Evolutionary conservation across 139 green algal species (phyloP), one percentile per base, ranked within the genome.

Genomic region (Closterium sp.): DNA sequence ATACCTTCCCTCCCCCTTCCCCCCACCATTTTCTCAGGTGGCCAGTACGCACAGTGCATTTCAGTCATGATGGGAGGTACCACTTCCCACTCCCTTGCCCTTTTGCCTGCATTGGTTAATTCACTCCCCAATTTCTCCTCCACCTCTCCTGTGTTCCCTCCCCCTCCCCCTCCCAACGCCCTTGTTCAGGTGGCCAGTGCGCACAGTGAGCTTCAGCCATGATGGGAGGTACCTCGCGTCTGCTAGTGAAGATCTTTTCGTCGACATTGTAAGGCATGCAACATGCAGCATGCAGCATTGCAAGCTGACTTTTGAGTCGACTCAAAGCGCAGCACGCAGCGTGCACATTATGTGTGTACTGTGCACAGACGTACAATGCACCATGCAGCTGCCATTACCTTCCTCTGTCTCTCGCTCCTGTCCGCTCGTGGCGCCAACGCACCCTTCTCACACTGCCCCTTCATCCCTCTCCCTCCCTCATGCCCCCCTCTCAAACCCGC

Each of bases 121-220:
- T 7, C 86, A 66, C 35, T 36, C 34, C 25, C 8, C 3, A 30
- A 66, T 89, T 7, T 43, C 87, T 31, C 66, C 88, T 88, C 88
- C 33, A 4, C 33, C 88, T 91, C 88, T 91, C 25, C 6, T 84
- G 4, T 88, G 25, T 84, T 7, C 25, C 23, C 55, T 84, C 64
- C n/a, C 88, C 88, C 69, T 91, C 88, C 64, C 88, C n/a, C 69
- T 91, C n/a, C n/a, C 69, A 8, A 55, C 64, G 3, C n/a, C 88
- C 25, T 8, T 7, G 4, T 87, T 7, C 87, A 91, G 87, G 34
- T 91, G 87, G 87, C 88, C 88, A 0, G 91, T 93, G 31, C 66
- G 91, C 69, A 93, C 91, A 19, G 23, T 93, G 4, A 93, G 91
- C 91, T 93, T 93, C 88, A 92, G 66, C 33, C 34, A 93, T 21